Percentiles rank a stretch among this genome's conserved stretches.
Evolutionary conservation across 371 early-diverging fungal genomes (phyloP).

Genomic region (Mortierella sp.): DNA sequence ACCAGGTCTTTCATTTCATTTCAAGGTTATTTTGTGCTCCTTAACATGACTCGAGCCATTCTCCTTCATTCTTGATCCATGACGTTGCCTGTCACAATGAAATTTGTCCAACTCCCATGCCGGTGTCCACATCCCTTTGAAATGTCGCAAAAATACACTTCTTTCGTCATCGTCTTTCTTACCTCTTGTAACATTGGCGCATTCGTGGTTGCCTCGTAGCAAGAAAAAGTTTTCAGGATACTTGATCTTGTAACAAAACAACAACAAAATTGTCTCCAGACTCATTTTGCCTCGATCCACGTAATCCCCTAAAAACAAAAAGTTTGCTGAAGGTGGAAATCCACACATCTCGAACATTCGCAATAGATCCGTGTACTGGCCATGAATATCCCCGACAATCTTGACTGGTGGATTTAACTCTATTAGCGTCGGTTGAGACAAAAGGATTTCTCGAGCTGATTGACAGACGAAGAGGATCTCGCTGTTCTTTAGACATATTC

Average conservation of each 20-base stretch:
- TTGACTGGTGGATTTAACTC: constrained; percentile 98
- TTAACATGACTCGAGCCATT: constrained; percentile 76
- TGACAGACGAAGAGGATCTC: constrained; percentile 94
- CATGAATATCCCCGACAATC: constrained; percentile 98
- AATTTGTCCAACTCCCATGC: no score
- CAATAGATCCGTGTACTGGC: constrained; percentile 93
- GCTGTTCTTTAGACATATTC: constrained; percentile 80
- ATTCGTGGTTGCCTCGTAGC: constrained; percentile 99
- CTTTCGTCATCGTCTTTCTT: constrained; percentile 7
- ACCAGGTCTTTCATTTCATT: no score
- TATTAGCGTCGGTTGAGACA: constrained; percentile 95
- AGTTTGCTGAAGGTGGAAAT: constrained; percentile 92
- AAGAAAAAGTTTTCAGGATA: constrained; percentile 97
- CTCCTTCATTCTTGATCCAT: constrained; percentile 87
- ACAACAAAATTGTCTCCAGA: constrained; percentile 94
- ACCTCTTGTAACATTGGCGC: constrained; percentile 95
- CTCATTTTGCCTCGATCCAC: constrained; percentile 99
- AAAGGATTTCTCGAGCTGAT: constrained; percentile 90
- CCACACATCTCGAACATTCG: constrained; percentile 95
- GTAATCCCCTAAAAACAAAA: constrained; percentile 98
- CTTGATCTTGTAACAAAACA: constrained; percentile 98
- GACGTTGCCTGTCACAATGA: no score
- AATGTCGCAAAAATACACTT: neutral
- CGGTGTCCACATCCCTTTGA: no score
- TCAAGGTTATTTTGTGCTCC: no score